Evolutionary conservation across 768 basidiomycete genomes (phyloP), one percentile per base, ranked within the genome.

Genomic region (Boletus huronensis): DNA sequence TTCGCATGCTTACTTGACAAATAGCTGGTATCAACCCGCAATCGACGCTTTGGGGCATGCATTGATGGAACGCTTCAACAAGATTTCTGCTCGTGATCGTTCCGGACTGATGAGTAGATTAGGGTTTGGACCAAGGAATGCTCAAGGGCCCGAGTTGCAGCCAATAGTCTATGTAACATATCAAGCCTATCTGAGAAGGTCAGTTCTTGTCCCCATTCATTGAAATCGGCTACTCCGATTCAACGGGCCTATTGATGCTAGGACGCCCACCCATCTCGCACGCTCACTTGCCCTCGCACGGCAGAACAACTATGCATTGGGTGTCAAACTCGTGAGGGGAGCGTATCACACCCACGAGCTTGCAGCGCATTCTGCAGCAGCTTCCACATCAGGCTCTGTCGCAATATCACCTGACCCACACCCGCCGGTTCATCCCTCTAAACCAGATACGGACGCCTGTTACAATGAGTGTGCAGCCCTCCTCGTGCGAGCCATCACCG

Each of bases 311-410:
- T 96, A 90, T 65, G 77, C 88, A 0, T 78, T 96, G 0, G 94
- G 94, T 10, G 84, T 93, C 52, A 98, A 97, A 70, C 86, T 98
- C 45, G 94, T 97, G 29, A 83, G 94, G 23, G 94, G 94, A 0
- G 94, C 94, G 3, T 98, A 98, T 70, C 91, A 94, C 64, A 77
- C 83, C 0, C 81, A 88, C 53, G 94, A 97, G 64, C 58, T 80
- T 26, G 72, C 77, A 5, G 82, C 82, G 2, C 78, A 67, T 34
- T 35, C 55, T 10, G 44, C 59, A 11, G 32, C 51, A 10, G 21
- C 48, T 28, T 72, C 73, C 1, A 23, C 40, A 32, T 41, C 54
- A 0, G n/a, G 17, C 13, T 52, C 52, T 39, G 50, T 65, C 4
- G 82, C 82, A 0, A 82, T 85, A 53, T 87, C 85, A 0, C 79